Conservation (phyloP, 768 basidiomycete genomes). For the Trametes coccinea region DNA sequence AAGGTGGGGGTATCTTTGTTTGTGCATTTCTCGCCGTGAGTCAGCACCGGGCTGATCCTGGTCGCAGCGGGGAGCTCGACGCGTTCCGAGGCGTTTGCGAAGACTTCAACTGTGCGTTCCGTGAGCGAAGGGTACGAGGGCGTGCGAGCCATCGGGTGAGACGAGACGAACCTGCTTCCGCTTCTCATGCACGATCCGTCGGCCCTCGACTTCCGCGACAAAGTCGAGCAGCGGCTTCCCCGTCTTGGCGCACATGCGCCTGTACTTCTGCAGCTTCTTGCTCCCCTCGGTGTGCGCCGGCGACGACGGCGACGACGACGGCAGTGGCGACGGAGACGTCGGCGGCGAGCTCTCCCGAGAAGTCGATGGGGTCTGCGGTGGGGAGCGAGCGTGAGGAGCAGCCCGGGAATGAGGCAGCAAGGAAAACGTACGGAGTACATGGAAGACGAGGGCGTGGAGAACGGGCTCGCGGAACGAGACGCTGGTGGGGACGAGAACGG, state of each 20-base stretch:
- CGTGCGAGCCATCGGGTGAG: not conserved
- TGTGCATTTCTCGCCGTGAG: not conserved
- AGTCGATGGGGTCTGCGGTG: not conserved
- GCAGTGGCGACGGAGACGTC: not conserved
- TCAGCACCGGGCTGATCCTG: conserved; percentile 12
- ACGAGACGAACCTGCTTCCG: conserved; percentile 8
- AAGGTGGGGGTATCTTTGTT: not conserved
- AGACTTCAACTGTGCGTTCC: conserved; percentile 2
- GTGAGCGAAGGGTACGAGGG: not conserved
- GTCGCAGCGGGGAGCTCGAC: conserved; percentile 2
- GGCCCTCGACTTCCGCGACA: conserved; percentile 17
- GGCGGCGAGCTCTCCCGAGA: conserved; percentile 8
- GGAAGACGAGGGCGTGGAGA: not conserved
- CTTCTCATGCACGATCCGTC: conserved; percentile 8
- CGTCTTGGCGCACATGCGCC: conserved; percentile 13
- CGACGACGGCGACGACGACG: not conserved
- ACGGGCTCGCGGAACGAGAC: not conserved
- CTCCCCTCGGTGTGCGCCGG: not conserved
- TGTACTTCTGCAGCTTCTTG: conserved; percentile 14
- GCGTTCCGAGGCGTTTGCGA: conserved; percentile 19
- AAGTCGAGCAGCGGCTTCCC: conserved; percentile 20
- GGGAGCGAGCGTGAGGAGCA: not conserved
- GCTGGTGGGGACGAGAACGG: not conserved
- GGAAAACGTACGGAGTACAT: conserved; percentile 10
- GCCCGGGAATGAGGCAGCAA: not conserved